Evolutionary conservation across 2,329 filamentous ascomycete species (phyloP).

Genomic region (Graphium sp.): DNA sequence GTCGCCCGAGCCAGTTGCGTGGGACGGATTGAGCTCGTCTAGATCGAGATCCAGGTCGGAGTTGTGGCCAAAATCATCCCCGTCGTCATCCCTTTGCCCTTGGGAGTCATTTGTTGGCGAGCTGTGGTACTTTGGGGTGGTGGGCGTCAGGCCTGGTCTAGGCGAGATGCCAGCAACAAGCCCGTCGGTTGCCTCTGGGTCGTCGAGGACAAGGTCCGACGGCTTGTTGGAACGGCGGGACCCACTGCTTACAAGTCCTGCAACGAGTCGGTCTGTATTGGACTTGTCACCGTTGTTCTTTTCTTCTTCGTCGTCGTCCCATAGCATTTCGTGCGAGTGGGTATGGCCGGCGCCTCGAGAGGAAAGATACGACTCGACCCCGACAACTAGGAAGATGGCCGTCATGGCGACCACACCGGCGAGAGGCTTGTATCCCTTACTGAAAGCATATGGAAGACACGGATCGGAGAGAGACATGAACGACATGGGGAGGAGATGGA

Average conservation of each 20-base stretch:
- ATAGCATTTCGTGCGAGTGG: conserved; percentile 34
- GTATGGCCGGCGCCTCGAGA: conserved; percentile 47
- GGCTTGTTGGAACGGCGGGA: conserved; percentile 22
- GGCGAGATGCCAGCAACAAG: conserved; percentile 43
- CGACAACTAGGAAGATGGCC: conserved; percentile 66
- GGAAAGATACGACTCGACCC: conserved; percentile 79
- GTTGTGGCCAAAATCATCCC: conserved; percentile 18
- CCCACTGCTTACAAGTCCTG: no score
- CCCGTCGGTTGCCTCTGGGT: conserved; percentile 33
- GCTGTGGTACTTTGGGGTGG: conserved; percentile 9
- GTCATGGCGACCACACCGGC: conserved; percentile 71
- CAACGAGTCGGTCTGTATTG: background rate
- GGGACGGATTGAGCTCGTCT: conserved; percentile 38
- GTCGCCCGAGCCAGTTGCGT: conserved; percentile 8
- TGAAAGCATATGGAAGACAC: conserved; percentile 67
- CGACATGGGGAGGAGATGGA: conserved; percentile 55
- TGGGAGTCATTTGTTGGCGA: conserved; percentile 14
- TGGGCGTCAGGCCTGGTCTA: conserved; percentile 35
- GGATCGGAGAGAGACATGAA: conserved; percentile 51
- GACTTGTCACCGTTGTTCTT: conserved; percentile 12
- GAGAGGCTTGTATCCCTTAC: conserved; percentile 59
- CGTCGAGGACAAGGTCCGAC: conserved; percentile 29
- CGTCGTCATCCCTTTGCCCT: background rate
- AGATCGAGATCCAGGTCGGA: conserved; percentile 43
- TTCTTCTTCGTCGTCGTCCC: conserved; percentile 27